Base-by-base conservation (phyloP, 805 yeast species). In the Saturnispora silvae region DNA sequence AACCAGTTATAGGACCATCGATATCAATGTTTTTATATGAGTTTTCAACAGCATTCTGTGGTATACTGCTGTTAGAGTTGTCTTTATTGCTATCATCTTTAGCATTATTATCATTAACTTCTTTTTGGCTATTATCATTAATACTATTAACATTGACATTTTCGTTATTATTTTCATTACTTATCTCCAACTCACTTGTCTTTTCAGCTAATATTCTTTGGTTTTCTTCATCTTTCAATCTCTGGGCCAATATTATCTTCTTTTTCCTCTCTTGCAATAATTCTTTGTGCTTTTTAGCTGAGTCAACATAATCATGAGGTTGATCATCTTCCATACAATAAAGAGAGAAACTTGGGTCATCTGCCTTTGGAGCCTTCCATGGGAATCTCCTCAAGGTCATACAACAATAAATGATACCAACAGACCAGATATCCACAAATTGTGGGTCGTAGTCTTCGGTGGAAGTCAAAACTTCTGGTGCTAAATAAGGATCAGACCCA, bases 351-450 rank as follows among this genome's bases (percentile, higher is more conserved):
- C 85, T 77, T 44, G 78, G 77, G 56, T 82, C 94, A 24, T 73
- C 57, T 14, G 62, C 63, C 46, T 70, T 73, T 10, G 94, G 94
- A 2, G 78, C 81, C 54, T 81, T 82, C 94, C 94, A 82, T 3
- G 94, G 94, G 53, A 82, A 82, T 52, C 87, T 69, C 58, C 81
- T 77, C 42, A 82, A 63, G 46, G 84, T 79, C 89, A 82, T 81
- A 60, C 94, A 82, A 58, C 94, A 82, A 52, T 77, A 82, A 20
- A 82, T 82, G 25, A 82, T 82, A 16, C 84, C 94, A 33, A 81
- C 65, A 5, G 92, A 81, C 94, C 94, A 82, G 23, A 82, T 69
- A 59, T 82, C 94, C 20, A 80, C 86, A 26, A 73, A 72, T 53
- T 76, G 77, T 9, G 94, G 87, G 54, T 82, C 85, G 53, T 81